phyloP scores from a whole-genome alignment of 2,329 filamentous ascomycete genomes.

The Fusarium haematococcum region DNA sequence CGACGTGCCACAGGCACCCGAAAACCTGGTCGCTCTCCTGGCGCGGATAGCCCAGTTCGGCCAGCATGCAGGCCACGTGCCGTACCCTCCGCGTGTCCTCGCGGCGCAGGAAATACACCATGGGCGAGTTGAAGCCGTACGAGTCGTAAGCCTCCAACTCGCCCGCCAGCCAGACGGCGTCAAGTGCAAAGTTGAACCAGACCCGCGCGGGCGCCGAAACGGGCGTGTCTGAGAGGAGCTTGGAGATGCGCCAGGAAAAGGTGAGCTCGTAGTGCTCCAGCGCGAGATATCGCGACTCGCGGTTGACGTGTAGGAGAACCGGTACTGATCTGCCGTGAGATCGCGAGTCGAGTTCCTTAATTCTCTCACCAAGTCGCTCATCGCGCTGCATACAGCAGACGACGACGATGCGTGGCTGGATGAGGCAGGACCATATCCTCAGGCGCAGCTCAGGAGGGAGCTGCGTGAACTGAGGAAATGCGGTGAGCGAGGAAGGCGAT shows the following conservation, averaged over 20 bases:
- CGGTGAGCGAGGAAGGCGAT: constrained; percentile 27
- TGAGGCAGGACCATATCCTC: constrained; percentile 59
- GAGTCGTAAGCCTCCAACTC: constrained; percentile 61
- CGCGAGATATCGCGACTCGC: constrained; percentile 57
- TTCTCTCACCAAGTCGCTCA: constrained; percentile 44
- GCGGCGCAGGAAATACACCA: constrained; percentile 60
- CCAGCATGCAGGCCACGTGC: constrained; percentile 58
- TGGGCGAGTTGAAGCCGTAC: constrained; percentile 60
- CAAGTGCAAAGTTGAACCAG: constrained; percentile 62
- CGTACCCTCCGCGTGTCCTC: constrained; percentile 58
- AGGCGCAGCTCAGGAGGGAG: constrained; percentile 62
- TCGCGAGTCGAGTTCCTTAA: constrained; percentile 43
- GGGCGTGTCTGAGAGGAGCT: constrained; percentile 51
- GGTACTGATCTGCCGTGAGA: constrained; percentile 49
- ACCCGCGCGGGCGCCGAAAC: constrained; percentile 52
- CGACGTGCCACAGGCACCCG: constrained; percentile 60
- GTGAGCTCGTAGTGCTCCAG: constrained; percentile 58
- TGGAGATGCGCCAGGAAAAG: constrained; percentile 61
- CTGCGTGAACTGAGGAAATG: constrained; percentile 52
- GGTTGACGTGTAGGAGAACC: constrained; percentile 58
- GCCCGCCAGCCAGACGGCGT: constrained; percentile 61
- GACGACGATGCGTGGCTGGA: constrained; percentile 59
- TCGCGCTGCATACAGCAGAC: constrained; percentile 56
- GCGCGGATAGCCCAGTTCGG: constrained; percentile 57
- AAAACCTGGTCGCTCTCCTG: constrained; percentile 60